A percentile compares a stretch with the other conserved stretches of the same genome.
Evolutionary conservation across 2,329 filamentous ascomycete species (phyloP).

Genomic region (Hymenotorrendiella dingleyae): DNA sequence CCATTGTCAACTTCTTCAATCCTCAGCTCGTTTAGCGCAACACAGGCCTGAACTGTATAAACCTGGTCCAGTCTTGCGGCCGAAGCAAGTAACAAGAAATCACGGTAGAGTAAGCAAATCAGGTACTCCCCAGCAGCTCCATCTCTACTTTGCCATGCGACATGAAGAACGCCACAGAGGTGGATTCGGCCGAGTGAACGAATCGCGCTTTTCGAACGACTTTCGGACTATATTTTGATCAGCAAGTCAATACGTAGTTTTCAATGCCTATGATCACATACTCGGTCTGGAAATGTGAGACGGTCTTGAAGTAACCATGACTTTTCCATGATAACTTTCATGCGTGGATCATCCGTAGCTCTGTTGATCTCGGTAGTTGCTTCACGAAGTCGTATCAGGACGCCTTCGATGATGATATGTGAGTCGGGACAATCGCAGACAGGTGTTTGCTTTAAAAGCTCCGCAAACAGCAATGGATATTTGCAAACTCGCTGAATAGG

Average conservation of each 20-base stretch:
- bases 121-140: constrained; percentile 73
- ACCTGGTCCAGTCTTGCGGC: constrained; percentile 56
- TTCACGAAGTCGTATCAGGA: constrained; percentile 65
- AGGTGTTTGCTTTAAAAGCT: constrained; percentile 77
- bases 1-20: constrained; percentile 72
- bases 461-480: constrained; percentile 81
- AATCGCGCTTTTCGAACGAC: constrained; percentile 58
- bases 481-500: constrained; percentile 89
- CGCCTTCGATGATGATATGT: constrained; percentile 71
- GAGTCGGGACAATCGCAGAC: constrained; percentile 79
- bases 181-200: constrained; percentile 74
- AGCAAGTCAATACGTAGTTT: too few species aligned
- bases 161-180: constrained; percentile 76
- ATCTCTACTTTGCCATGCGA: constrained; percentile 70
- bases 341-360: constrained; percentile 70
- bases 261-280: too few species aligned
- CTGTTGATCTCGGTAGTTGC: constrained; percentile 75
- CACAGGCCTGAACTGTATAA: constrained; percentile 70
- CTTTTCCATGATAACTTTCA: constrained; percentile 66
- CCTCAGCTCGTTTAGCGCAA: constrained; percentile 59
- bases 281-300: constrained; percentile 66
- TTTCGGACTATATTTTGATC: constrained; percentile 41
- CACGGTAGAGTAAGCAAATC: constrained; percentile 76
- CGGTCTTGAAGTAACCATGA: constrained; percentile 83
- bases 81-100: constrained; percentile 71